These are phyloP conservation scores for Plenodomus biglobosus DNA, from an alignment of 2,329 filamentous ascomycete species.

Conservation along the genomic window DNA sequence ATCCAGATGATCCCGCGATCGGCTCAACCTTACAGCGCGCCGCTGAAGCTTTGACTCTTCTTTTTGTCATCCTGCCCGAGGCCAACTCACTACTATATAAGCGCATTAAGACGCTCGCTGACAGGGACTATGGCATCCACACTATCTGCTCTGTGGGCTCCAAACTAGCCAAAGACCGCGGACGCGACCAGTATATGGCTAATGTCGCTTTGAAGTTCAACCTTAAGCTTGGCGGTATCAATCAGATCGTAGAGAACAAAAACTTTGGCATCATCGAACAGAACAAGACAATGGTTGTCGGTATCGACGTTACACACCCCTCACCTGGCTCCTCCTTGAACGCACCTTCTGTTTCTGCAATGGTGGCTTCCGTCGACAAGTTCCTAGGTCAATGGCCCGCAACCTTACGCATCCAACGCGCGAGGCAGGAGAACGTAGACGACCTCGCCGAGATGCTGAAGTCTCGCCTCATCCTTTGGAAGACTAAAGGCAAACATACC, in stretches of 20 bases:
- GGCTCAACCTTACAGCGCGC: slow-evolving; percentile 1
- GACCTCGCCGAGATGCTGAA: slow-evolving; percentile 62
- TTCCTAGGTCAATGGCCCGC: slow-evolving; percentile 76
- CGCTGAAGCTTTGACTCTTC: slow-evolving; percentile 5
- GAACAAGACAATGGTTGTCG: slow-evolving; percentile 79
- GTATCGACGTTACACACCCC: slow-evolving; percentile 86
- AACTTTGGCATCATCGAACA: slow-evolving; percentile 58
- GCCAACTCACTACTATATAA: slow-evolving; percentile 22
- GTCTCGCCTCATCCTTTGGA: slow-evolving; percentile 66
- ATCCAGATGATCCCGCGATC: slow-evolving; percentile 9
- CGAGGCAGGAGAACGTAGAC: slow-evolving; percentile 69
- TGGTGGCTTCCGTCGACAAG: slow-evolving; percentile 73
- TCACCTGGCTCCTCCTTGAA: slow-evolving; percentile 61
- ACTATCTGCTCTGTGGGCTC: slow-evolving; percentile 25
- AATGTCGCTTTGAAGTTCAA: slow-evolving; percentile 60
- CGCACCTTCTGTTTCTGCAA: slow-evolving; percentile 73
- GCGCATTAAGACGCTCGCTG: slow-evolving; percentile 25
- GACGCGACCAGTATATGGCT: slow-evolving; percentile 42
- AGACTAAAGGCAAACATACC: slow-evolving; percentile 19
- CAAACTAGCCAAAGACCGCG: slow-evolving; percentile 43
- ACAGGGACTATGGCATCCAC: slow-evolving; percentile 23
- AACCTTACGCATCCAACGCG: slow-evolving; percentile 64
- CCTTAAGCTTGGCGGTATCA: slow-evolving; percentile 54
- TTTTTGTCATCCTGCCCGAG: slow-evolving; percentile 24
- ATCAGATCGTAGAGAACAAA: slow-evolving; percentile 56